Conservation (phyloP, 2,329 filamentous ascomycete genomes). For the Acrocalymma vagum region DNA sequence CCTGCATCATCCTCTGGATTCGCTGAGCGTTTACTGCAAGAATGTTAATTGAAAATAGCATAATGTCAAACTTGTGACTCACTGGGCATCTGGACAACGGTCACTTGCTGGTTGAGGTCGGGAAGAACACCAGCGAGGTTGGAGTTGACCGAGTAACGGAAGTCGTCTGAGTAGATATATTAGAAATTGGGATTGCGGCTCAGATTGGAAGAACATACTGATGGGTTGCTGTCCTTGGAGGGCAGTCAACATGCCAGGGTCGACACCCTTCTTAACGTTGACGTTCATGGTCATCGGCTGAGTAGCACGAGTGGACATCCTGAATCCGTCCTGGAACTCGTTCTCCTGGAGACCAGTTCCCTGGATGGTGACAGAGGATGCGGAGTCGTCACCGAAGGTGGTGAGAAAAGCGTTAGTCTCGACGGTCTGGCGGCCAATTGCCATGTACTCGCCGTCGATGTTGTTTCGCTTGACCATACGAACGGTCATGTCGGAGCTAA, state of each 20-base stretch:
- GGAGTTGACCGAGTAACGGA: constrained; percentile 43
- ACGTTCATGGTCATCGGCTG: constrained; percentile 48
- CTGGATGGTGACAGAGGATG: constrained; percentile 37
- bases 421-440: constrained; percentile 46
- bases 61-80: constrained; percentile 16
- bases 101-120: constrained; percentile 44
- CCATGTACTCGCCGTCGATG: constrained; percentile 49
- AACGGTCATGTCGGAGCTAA: constrained; percentile 46
- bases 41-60: constrained; percentile 16
- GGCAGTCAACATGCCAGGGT: constrained; percentile 41
- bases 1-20: constrained; percentile 46
- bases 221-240: constrained; percentile 38
- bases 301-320: constrained; percentile 44
- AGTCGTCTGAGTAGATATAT: constrained; percentile 33
- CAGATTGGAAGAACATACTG: constrained; percentile 27
- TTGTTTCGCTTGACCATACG: constrained; percentile 45
- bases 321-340: constrained; percentile 49
- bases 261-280: constrained; percentile 44
- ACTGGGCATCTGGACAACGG: constrained; percentile 48
- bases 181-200: not conserved
- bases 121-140: constrained; percentile 44
- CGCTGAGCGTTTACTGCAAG: constrained; percentile 42
- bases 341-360: constrained; percentile 49
- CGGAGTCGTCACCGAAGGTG: constrained; percentile 36
- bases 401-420: constrained; percentile 44